phyloP scores from a whole-genome alignment of 148 eudicot genomes.

The Dianthus caryophyllus region DNA sequence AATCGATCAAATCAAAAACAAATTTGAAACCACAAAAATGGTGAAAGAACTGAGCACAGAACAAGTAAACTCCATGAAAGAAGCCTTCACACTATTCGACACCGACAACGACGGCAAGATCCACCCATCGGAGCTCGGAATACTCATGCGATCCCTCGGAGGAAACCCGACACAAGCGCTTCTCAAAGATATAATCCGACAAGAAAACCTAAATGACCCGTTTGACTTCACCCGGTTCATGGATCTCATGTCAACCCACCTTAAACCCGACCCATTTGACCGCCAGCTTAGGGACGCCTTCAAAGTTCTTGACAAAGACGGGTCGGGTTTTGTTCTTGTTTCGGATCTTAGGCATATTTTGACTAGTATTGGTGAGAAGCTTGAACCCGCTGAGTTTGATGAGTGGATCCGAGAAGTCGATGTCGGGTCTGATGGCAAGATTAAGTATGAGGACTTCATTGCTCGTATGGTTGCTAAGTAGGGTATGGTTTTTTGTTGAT shows the following conservation, averaged over 20 bases:
- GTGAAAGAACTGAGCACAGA: slow-evolving; percentile 25
- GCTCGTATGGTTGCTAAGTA: slow-evolving; percentile 78
- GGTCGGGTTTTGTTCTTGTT: slow-evolving; percentile 68
- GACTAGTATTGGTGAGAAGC: slow-evolving; percentile 92
- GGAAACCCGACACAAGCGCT: slow-evolving; percentile 50
- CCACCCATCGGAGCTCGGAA: slow-evolving; percentile 42
- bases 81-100: slow-evolving; percentile 58
- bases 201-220: slow-evolving; percentile 47
- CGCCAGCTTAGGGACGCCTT: slow-evolving; percentile 87
- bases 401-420: slow-evolving; percentile 99
- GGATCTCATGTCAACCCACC: slow-evolving; percentile 72
- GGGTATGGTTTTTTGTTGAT: background rate
- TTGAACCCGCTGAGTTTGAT: slow-evolving; percentile 88
- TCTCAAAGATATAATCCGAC: slow-evolving; percentile 54
- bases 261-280: slow-evolving; percentile 89
- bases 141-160: slow-evolving; percentile 43
- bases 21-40: slow-evolving; percentile 16
- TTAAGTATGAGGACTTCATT: slow-evolving; percentile 75
- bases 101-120: slow-evolving; percentile 52
- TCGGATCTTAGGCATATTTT: slow-evolving; percentile 83
- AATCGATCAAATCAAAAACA: no score
- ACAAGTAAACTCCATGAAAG: slow-evolving; percentile 36
- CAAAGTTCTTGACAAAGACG: slow-evolving; percentile 86
- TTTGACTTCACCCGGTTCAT: slow-evolving; percentile 75
- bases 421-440: slow-evolving; percentile 83